Percentiles rank a stretch among this genome's conserved stretches.
These are phyloP conservation scores for Phaeotremella fagi DNA, from an alignment of 768 basidiomycete species.

Conservation along the genomic window DNA sequence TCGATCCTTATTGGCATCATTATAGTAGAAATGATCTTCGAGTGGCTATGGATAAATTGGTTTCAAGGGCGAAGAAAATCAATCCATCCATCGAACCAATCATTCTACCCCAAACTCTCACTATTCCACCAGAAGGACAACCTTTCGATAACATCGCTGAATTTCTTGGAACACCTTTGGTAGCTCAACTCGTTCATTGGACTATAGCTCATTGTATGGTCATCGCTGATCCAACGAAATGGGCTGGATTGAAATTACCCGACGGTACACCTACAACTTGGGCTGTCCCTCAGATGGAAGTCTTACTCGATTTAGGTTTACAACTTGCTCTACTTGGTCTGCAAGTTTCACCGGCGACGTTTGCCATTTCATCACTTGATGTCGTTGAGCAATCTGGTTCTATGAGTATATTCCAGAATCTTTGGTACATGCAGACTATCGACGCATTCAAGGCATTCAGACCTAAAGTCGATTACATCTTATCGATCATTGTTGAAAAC, in stretches of 20 bases:
- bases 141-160: slow-evolving; percentile 66
- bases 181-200: slow-evolving; percentile 79
- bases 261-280: slow-evolving; percentile 19
- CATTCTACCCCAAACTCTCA: slow-evolving; percentile 67
- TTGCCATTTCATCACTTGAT: slow-evolving; percentile 58
- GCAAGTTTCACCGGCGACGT: slow-evolving; percentile 62
- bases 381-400: slow-evolving; percentile 44
- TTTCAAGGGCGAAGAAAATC: slow-evolving; percentile 65
- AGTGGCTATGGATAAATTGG: slow-evolving; percentile 69
- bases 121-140: slow-evolving; percentile 54
- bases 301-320: slow-evolving; percentile 80
- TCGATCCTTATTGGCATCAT: slow-evolving; percentile 94
- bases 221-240: slow-evolving; percentile 22
- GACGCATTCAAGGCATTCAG: slow-evolving; percentile 66
- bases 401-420: slow-evolving; percentile 51
- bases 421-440: slow-evolving; percentile 73
- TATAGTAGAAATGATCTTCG: slow-evolving; percentile 90
- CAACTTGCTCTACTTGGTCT: slow-evolving; percentile 81
- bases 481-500: slow-evolving; percentile 58
- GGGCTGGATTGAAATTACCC: slow-evolving; percentile 14
- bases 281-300: slow-evolving; percentile 56
- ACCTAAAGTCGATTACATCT: slow-evolving; percentile 69
- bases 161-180: slow-evolving; percentile 64
- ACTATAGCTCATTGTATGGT: slow-evolving; percentile 47
- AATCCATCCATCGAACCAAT: slow-evolving; percentile 61